These are phyloP conservation scores for Boletus barrowsii DNA, from an alignment of 768 basidiomycete species.

Conservation along the genomic window DNA sequence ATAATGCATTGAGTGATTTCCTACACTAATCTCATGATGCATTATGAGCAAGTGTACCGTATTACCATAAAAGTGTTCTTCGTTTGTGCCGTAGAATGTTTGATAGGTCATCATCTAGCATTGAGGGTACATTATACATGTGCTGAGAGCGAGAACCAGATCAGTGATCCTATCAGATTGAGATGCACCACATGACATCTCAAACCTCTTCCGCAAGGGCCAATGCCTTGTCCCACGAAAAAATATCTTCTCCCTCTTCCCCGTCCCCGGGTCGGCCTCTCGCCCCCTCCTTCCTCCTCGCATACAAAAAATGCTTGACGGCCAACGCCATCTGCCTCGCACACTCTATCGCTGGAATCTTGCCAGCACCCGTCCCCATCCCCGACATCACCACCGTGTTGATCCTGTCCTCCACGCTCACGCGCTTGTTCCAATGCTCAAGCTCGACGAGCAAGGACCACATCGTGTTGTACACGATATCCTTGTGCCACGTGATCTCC, in stretches of 20 bases:
- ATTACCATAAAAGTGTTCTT: no score
- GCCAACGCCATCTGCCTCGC: constrained; percentile 7
- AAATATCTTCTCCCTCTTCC: no score
- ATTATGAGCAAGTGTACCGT: no score
- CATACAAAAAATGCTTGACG: constrained; percentile 3
- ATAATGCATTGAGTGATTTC: no score
- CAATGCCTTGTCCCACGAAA: constrained; percentile 1
- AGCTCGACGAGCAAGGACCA: constrained; percentile 30
- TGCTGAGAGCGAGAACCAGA: no score
- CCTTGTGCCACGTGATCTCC: constrained; percentile 29
- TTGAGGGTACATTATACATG: no score
- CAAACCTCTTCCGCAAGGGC: constrained; percentile 1
- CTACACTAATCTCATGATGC: no score
- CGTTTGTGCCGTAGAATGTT: no score
- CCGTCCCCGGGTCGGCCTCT: not conserved
- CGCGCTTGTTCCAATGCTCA: constrained; percentile 22
- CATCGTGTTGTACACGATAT: constrained; percentile 34
- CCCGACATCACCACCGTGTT: constrained; percentile 3
- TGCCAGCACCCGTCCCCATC: not conserved
- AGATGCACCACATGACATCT: not conserved
- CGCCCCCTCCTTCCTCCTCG: not conserved
- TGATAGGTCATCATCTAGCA: no score
- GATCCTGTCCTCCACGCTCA: constrained; percentile 3
- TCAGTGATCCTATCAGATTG: no score
- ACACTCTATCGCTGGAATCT: not conserved